These are phyloP conservation scores for Pichia nakasei DNA, from an alignment of 805 yeast genomes.

Conservation along the genomic window DNA sequence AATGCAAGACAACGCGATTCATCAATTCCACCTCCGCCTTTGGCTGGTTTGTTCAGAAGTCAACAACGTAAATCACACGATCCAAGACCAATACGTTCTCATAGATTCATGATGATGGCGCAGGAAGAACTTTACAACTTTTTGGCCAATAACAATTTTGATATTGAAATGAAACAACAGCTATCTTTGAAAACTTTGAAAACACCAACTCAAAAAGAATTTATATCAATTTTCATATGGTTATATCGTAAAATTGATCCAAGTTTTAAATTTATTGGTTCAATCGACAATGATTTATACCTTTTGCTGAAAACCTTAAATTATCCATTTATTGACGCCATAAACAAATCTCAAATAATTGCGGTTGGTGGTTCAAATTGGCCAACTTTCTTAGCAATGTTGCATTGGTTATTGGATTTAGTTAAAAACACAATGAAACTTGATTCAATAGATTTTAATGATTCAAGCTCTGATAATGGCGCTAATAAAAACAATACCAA, in stretches of 20 bases:
- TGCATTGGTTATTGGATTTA: constrained; percentile 70
- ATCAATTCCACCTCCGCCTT: constrained; percentile 6
- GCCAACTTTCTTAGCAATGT: constrained; percentile 75
- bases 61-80: constrained; percentile 31
- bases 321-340: constrained; percentile 74
- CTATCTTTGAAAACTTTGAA: constrained; percentile 54
- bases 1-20: constrained; percentile 7
- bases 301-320: constrained; percentile 52
- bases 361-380: constrained; percentile 90
- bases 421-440: constrained; percentile 33
- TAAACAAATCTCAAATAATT: constrained; percentile 76
- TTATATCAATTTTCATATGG: constrained; percentile 70
- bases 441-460: constrained; percentile 27
- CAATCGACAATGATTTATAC: constrained; percentile 71
- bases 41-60: constrained; percentile 1
- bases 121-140: constrained; percentile 64
- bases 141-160: constrained; percentile 56
- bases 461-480: constrained; percentile 12
- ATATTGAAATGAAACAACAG: constrained; percentile 64
- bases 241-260: constrained; percentile 74
- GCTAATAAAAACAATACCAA: constrained; percentile 18
- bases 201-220: constrained; percentile 83
- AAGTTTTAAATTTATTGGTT: constrained; percentile 55
- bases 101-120: constrained; percentile 52
- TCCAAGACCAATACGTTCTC: constrained; percentile 73